Evolutionary conservation across 2,329 filamentous ascomycete species (phyloP).

Genomic region (Nemania serpens): DNA sequence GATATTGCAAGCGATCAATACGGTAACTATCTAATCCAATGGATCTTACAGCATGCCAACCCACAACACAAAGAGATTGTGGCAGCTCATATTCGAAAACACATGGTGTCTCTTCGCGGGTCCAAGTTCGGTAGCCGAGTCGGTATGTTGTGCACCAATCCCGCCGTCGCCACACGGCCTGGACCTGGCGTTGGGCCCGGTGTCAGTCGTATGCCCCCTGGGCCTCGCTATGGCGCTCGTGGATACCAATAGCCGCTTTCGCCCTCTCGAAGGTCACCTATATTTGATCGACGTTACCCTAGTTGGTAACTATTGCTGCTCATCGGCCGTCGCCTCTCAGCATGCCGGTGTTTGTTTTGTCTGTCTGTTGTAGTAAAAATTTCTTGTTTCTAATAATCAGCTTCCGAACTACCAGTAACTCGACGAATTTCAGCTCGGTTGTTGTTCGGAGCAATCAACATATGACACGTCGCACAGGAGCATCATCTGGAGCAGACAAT

Average conservation of each 20-base stretch:
- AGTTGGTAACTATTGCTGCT: neutral
- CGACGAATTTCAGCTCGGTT: constrained; percentile 40
- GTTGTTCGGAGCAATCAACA: constrained; percentile 46
- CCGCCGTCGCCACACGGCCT: constrained; percentile 83
- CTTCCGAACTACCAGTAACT: constrained; percentile 29
- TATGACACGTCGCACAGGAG: constrained; percentile 53
- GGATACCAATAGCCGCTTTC: constrained; percentile 57
- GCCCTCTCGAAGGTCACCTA: constrained; percentile 16
- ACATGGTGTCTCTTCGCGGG: constrained; percentile 98
- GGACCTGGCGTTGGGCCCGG: constrained; percentile 78
- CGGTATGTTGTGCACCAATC: constrained; percentile 98
- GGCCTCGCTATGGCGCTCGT: constrained; percentile 59
- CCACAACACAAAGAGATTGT: constrained; percentile 91
- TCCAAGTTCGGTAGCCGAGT: constrained; percentile 99
- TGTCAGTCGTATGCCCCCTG: constrained; percentile 63
- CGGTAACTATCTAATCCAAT: constrained; percentile 97
- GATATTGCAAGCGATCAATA: constrained; percentile 99
- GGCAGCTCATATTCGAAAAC: constrained; percentile 92
- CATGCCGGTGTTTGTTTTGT: constrained; percentile 7
- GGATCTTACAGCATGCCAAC: constrained; percentile 88
- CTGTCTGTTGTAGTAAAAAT: constrained; percentile 19
- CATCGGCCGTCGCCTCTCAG: constrained; percentile 16
- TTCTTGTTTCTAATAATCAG: constrained; percentile 28
- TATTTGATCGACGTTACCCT: constrained; percentile 13
- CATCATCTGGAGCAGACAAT: constrained; percentile 58